Base-by-base conservation (phyloP, 2,329 filamentous ascomycete genomes). In the Ophidiomyces ophidiicola region DNA sequence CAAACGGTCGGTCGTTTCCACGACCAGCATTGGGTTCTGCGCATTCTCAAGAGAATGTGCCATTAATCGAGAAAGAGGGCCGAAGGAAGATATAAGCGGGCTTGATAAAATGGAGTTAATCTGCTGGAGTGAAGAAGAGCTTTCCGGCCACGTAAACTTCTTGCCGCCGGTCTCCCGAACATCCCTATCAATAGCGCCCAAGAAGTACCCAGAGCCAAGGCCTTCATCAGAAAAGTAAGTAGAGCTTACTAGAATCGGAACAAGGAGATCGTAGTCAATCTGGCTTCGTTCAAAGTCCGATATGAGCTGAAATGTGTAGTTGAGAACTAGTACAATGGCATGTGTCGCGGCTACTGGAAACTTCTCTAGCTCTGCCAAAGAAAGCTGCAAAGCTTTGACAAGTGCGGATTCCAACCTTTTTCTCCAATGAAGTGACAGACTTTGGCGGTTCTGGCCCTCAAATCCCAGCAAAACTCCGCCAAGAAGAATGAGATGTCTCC, bases 401-500 rank as follows among this genome's bases (percentile, higher is more conserved):
- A 93, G 70, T 1, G 82, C 82, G 12, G 70, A 67, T 53, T 88
- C 81, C 0, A 93, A 65, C 29, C 74, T 83, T 23, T 66, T 71
- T 32, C 78, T 70, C 56, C 88, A 68, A 36, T 69, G 60, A 21
- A 67, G 61, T 4, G 78, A 74, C n/a, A 86, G 59, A n/a, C 74
- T 72, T 43, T 72, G 70, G 32, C 76, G 63, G 28, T 78, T 71
- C 44, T 74, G 69, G 11, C 71, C 67, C 48, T 82, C 80, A 53
- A 87, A 79, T 6, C 83, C 85, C 54, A 88, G 71, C 42, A 94
- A 61, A 15, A 93, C 65, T 2, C 85, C 87, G 0, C 78, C 78
- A 6, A 94, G 71, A 4, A 87, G 71, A n/a, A 94, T 66, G 20
- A 86, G 61, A 58, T 94, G 86, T 57, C 85, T 79, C 85, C 85